phyloP scores from a whole-genome alignment of 768 basidiomycete species.

The Boletus patriciae region DNA sequence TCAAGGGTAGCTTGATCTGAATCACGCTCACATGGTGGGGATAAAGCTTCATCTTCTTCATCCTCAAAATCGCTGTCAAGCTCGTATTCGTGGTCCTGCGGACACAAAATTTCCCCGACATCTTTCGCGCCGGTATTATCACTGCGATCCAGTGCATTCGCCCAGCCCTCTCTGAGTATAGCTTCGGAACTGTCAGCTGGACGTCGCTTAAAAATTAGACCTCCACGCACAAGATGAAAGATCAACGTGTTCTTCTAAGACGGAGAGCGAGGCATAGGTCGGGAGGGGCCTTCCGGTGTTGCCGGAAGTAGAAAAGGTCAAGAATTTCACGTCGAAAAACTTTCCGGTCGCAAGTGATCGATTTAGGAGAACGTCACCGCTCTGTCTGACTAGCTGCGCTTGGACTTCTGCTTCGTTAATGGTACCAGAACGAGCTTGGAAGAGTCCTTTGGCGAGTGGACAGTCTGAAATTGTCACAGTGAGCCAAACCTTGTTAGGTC shows the following conservation, averaged over 20 bases:
- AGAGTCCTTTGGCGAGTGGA: conserved; percentile 19
- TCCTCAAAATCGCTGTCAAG: conserved; percentile 30
- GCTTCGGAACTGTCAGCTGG: conserved; percentile 11
- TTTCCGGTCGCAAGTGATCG: conserved; percentile 20
- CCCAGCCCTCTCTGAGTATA: conserved; percentile 10
- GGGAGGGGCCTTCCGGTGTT: not conserved
- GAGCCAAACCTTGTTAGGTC: conserved; percentile 5
- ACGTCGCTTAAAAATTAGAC: not conserved
- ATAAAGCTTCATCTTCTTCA: conserved; percentile 9
- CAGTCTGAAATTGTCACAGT: conserved; percentile 16
- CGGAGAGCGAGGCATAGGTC: conserved; percentile 17
- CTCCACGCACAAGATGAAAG: conserved; percentile 9
- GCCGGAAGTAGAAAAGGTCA: conserved; percentile 9
- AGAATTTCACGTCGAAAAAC: conserved; percentile 21
- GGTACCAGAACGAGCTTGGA: not conserved
- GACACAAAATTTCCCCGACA: conserved; percentile 5
- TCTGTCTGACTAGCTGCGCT: conserved; percentile 3
- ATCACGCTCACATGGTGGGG: not conserved
- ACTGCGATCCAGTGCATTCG: not conserved
- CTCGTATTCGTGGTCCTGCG: conserved; percentile 17
- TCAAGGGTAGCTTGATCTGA: not conserved
- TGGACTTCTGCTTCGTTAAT: not conserved
- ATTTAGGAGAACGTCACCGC: conserved; percentile 4
- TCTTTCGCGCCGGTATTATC: not conserved
- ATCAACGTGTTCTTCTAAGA: conserved; percentile 11